These are phyloP conservation scores for Aschersonia sp. DNA, from an alignment of 2,329 filamentous ascomycete species.

Conservation along the genomic window DNA sequence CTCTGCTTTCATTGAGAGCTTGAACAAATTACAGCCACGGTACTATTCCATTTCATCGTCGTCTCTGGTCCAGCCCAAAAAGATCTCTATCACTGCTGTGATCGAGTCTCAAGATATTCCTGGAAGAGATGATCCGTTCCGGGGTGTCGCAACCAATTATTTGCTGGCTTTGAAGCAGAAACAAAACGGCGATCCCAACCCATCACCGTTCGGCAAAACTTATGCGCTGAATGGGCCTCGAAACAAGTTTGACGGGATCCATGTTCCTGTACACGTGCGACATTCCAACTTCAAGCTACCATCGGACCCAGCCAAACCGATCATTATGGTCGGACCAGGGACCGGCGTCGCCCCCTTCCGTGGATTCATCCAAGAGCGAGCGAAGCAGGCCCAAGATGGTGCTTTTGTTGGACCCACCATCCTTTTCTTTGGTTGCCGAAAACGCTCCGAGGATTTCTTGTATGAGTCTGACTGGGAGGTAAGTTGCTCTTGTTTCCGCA, in stretches of 20 bases:
- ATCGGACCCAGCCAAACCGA: constrained; percentile 81
- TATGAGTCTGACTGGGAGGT: constrained; percentile 90
- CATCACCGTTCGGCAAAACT: constrained; percentile 68
- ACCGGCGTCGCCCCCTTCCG: constrained; percentile 96
- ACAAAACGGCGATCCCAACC: constrained; percentile 75
- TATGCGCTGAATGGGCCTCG: constrained; percentile 81
- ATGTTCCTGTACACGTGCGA: constrained; percentile 87
- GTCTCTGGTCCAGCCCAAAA: constrained; percentile 82
- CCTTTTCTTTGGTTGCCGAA: constrained; percentile 92
- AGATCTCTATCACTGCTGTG: constrained; percentile 88
- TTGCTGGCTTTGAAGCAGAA: constrained; percentile 89
- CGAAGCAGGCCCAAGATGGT: constrained; percentile 65
- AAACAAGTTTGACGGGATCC: constrained; percentile 93
- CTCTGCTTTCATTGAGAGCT: constrained; percentile 82
- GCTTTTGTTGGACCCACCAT: constrained; percentile 75
- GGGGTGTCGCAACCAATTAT: constrained; percentile 95
- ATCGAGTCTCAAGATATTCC: constrained; percentile 74
- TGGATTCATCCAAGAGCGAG: constrained; percentile 86
- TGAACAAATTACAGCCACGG: constrained; percentile 89
- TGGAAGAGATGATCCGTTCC: constrained; percentile 65
- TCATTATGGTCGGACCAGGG: constrained; percentile 93
- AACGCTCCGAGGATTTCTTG: constrained; percentile 75
- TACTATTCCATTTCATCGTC: constrained; percentile 99
- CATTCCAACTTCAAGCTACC: constrained; percentile 99
- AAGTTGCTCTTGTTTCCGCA: constrained; percentile 22